A percentile compares a stretch with the other conserved stretches of the same genome.
Conservation (phyloP, 495 filamentous ascomycete species). For the Penicillium cataractarum region DNA sequence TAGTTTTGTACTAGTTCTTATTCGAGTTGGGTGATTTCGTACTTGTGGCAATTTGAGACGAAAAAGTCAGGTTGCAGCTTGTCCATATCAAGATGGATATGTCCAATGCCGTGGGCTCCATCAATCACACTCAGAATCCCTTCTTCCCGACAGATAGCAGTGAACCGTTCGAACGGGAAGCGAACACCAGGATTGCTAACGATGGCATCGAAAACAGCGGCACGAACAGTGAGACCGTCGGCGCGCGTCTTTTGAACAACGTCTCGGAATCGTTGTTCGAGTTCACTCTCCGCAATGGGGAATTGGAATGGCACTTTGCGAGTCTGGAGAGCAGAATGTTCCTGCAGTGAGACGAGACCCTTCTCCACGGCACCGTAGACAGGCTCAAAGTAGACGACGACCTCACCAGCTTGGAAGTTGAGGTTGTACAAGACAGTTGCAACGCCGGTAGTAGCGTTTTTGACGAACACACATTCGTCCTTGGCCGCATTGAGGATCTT, state of each 20-base stretch:
- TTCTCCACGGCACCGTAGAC: constrained; percentile 79
- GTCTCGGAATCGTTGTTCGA: constrained; percentile 56
- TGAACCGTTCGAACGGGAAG: constrained; percentile 75
- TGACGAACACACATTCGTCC: constrained; percentile 72
- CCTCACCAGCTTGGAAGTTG: constrained; percentile 58
- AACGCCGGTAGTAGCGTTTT: constrained; percentile 80
- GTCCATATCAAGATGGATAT: constrained; percentile 68
- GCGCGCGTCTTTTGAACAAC: constrained; percentile 46
- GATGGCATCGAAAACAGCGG: constrained; percentile 82
- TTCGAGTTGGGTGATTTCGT: constrained; percentile 19
- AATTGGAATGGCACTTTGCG: constrained; percentile 53
- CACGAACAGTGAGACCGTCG: constrained; percentile 50
- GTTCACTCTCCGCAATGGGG: constrained; percentile 61
- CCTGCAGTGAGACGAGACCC: constrained; percentile 67
- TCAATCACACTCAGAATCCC: constrained; percentile 72
- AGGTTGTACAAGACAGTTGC: constrained; percentile 80
- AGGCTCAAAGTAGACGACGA: constrained; percentile 69
- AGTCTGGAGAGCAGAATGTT: constrained; percentile 51
- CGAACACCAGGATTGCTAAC: constrained; percentile 73
- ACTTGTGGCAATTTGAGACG: constrained; percentile 84
- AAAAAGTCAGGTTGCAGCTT: constrained; percentile 80
- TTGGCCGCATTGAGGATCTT: constrained; percentile 61
- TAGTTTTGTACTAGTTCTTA: neutral
- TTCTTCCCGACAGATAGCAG: constrained; percentile 61
- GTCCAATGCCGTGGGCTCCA: constrained; percentile 80